These are phyloP conservation scores for Coemansia erecta DNA, from an alignment of 192 early-diverging fungal species.

Conservation along the genomic window DNA sequence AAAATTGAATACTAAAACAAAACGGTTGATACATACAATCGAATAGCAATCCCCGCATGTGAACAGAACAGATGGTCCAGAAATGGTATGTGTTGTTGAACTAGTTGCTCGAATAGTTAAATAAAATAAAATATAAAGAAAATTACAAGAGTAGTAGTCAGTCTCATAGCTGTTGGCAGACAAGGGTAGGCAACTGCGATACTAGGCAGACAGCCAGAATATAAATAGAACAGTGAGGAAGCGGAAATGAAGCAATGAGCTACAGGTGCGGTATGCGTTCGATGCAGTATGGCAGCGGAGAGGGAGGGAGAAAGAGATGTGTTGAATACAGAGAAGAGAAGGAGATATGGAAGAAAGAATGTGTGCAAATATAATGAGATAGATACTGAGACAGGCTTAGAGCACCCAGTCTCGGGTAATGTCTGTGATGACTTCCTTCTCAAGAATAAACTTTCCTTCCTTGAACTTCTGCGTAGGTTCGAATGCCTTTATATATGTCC, in stretches of 20 bases:
- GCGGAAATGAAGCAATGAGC: too few species aligned
- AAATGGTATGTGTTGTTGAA: too few species aligned
- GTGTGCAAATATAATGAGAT: constrained; percentile 2
- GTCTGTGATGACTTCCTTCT: constrained; percentile 38
- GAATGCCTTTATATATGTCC: constrained; percentile 47
- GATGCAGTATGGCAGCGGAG: too few species aligned
- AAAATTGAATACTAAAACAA: not conserved
- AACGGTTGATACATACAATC: not conserved
- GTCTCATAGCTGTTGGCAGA: too few species aligned
- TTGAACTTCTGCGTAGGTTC: constrained; percentile 39
- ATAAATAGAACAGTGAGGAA: not conserved
- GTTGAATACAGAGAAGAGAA: not conserved
- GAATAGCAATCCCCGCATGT: not conserved
- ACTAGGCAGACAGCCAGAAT: not conserved
- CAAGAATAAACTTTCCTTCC: constrained; percentile 50
- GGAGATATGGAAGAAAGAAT: constrained; percentile 8
- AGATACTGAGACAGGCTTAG: constrained; percentile 1
- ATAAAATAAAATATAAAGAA: not conserved
- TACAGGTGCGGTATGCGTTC: too few species aligned
- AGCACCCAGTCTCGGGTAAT: constrained; percentile 32
- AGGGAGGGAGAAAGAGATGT: not conserved
- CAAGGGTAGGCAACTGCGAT: too few species aligned
- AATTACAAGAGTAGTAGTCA: not conserved
- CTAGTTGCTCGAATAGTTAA: not conserved
- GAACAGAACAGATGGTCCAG: too few species aligned